These are phyloP conservation scores for Phytophthora sansomeana DNA, from an alignment of 352 stramenopile species.

Conservation along the genomic window DNA sequence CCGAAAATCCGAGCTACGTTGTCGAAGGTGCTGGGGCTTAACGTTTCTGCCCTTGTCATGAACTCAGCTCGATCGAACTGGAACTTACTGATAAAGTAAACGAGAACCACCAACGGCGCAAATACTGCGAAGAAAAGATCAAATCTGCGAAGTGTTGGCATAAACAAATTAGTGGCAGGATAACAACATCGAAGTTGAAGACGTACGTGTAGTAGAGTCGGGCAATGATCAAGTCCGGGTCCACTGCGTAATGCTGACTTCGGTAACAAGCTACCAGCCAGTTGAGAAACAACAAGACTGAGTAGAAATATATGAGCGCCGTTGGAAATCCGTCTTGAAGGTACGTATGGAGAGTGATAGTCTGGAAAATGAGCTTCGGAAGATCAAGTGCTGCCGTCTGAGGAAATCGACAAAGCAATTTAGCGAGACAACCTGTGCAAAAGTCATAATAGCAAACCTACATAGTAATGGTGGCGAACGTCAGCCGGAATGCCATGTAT, in stretches of 20 bases:
- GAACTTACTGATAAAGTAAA: conserved; percentile 47
- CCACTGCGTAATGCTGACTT: conserved; percentile 39
- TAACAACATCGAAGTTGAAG: too few species aligned
- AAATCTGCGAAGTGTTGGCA: conserved; percentile 26
- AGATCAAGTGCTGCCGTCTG: conserved; percentile 51
- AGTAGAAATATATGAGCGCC: conserved; percentile 50
- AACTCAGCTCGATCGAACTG: conserved; percentile 46
- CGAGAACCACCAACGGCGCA: conserved; percentile 45
- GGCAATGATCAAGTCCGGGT: conserved; percentile 22
- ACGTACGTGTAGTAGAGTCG: conserved; percentile 53
- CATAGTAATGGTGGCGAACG: conserved; percentile 24
- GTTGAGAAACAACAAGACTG: conserved; percentile 42
- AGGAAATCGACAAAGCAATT: background rate
- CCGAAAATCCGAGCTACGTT: conserved; percentile 45
- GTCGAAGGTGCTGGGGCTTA: conserved; percentile 37
- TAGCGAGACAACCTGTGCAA: conserved; percentile 5
- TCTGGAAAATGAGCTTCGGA: conserved; percentile 60
- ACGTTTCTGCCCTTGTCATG: conserved; percentile 28
- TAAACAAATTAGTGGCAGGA: background rate
- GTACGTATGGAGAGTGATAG: conserved; percentile 45
- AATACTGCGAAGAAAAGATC: conserved; percentile 67
- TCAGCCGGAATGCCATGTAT: conserved; percentile 8
- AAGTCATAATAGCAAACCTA: background rate
- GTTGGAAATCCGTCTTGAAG: conserved; percentile 50
- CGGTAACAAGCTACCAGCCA: conserved; percentile 58